Conservation (phyloP, 495 filamentous ascomycete species). For the Trichoderma reesei region DNA sequence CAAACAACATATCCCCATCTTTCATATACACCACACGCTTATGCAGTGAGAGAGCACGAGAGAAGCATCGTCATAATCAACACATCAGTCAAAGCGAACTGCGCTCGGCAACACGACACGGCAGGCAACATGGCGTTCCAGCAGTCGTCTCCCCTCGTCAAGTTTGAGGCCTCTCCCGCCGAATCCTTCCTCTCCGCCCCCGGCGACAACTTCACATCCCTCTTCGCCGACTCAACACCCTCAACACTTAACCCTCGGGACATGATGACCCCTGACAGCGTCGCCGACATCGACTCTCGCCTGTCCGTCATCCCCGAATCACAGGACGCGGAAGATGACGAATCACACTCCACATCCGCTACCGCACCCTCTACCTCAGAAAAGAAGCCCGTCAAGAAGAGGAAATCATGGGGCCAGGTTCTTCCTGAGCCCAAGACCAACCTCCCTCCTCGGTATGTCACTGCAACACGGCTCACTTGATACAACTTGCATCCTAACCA, state of each 20-base stretch:
- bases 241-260: conserved; percentile 31
- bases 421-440: conserved; percentile 95
- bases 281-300: conserved; percentile 19
- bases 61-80: not conserved
- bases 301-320: conserved; percentile 12
- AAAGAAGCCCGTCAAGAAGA: conserved; percentile 84
- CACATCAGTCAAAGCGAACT: conserved; percentile 20
- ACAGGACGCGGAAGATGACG: conserved; percentile 10
- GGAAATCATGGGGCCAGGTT: conserved; percentile 98
- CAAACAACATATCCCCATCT: not conserved
- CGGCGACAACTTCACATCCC: conserved; percentile 39
- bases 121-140: conserved; percentile 26
- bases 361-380: conserved; percentile 29
- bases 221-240: conserved; percentile 29
- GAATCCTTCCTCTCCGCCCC: conserved; percentile 45
- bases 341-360: conserved; percentile 10
- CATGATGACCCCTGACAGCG: conserved; percentile 38
- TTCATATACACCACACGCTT: not conserved
- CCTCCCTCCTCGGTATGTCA: conserved; percentile 76
- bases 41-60: not conserved
- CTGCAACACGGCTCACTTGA: not conserved
- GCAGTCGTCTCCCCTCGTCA: conserved; percentile 32
- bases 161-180: conserved; percentile 39
- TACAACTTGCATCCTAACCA: conserved; percentile 8
- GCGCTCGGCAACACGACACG: conserved; percentile 19